Conservation (phyloP, 805 yeast genomes). For the Saccharomycopsis microspora region DNA sequence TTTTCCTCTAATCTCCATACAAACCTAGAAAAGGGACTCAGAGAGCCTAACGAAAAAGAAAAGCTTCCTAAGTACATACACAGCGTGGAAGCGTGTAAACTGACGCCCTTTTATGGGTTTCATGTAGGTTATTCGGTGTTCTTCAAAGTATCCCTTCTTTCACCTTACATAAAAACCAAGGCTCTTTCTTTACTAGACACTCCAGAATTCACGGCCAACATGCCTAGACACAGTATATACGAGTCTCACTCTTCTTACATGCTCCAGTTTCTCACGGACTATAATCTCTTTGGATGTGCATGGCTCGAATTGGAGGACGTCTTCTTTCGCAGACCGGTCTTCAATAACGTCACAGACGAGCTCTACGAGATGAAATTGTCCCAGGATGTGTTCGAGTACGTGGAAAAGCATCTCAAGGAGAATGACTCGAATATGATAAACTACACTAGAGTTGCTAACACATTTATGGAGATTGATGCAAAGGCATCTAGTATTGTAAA, state of each 20-base stretch:
- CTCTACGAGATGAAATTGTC: conserved; percentile 16
- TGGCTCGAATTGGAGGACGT: conserved; percentile 43
- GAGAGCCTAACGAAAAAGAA: conserved; percentile 27
- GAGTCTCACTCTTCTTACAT: conserved; percentile 76
- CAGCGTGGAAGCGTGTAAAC: conserved; percentile 54
- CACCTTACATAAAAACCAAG: conserved; percentile 48
- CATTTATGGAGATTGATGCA: conserved; percentile 64
- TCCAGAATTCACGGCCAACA: conserved; percentile 13
- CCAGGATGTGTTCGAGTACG: conserved; percentile 14
- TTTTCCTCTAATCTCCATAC: conserved; percentile 29
- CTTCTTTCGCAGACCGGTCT: conserved; percentile 48
- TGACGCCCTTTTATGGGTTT: conserved; percentile 77
- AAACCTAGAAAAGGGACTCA: conserved; percentile 34
- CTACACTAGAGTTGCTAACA: conserved; percentile 39
- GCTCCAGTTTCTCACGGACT: conserved; percentile 74
- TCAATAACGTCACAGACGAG: conserved; percentile 17
- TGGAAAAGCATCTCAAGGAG: conserved; percentile 1
- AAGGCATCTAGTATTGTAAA: conserved; percentile 51
- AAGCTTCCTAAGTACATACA: conserved; percentile 33
- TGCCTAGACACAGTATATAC: conserved; percentile 36
- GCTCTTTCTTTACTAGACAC: conserved; percentile 36
- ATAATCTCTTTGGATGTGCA: conserved; percentile 73
- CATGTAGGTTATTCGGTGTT: conserved; percentile 51
- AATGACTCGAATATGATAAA: neutral
- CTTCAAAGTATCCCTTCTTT: conserved; percentile 56